These are phyloP conservation scores for Xylaria polymorpha DNA, from an alignment of 2,329 filamentous ascomycete species.

Conservation along the genomic window DNA sequence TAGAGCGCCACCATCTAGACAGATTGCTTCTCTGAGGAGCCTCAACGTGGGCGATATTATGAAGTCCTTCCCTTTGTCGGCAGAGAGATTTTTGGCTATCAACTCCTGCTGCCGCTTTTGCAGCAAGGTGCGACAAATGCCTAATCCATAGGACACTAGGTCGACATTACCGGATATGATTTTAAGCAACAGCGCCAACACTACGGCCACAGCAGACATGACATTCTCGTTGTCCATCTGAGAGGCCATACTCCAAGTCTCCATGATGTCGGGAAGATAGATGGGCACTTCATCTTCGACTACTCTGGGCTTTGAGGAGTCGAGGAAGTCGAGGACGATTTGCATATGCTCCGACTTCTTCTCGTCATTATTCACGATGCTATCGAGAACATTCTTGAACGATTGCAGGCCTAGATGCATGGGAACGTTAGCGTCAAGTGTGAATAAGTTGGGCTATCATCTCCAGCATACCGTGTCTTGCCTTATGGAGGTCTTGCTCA, in stretches of 20 bases:
- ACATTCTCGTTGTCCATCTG: constrained; percentile 84
- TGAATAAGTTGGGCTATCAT: not conserved
- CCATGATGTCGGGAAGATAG: constrained; percentile 82
- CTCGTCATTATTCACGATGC: constrained; percentile 65
- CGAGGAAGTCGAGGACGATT: constrained; percentile 77
- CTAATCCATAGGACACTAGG: constrained; percentile 78
- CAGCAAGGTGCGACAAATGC: constrained; percentile 83
- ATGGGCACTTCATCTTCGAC: constrained; percentile 68
- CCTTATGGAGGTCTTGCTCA: constrained; percentile 73
- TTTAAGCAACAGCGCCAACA: constrained; percentile 83
- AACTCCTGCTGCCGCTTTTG: constrained; percentile 85
- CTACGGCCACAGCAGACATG: constrained; percentile 82
- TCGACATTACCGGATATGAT: constrained; percentile 79
- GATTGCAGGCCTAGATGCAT: constrained; percentile 73
- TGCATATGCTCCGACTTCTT: constrained; percentile 61
- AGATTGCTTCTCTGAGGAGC: constrained; percentile 85
- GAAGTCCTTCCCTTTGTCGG: constrained; percentile 85
- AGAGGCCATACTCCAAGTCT: constrained; percentile 87
- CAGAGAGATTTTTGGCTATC: constrained; percentile 80
- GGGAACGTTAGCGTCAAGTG: constrained; percentile 15
- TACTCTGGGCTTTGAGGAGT: constrained; percentile 62
- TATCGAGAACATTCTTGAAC: constrained; percentile 74
- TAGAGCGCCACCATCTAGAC: constrained; percentile 84
- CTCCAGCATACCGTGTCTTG: constrained; percentile 69
- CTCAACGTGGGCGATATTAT: constrained; percentile 89